A percentile compares a stretch with the other conserved stretches of the same genome.
These are phyloP conservation scores for Bruguiera sexangula DNA, from an alignment of 345 rosid species.

Conservation along the genomic window DNA sequence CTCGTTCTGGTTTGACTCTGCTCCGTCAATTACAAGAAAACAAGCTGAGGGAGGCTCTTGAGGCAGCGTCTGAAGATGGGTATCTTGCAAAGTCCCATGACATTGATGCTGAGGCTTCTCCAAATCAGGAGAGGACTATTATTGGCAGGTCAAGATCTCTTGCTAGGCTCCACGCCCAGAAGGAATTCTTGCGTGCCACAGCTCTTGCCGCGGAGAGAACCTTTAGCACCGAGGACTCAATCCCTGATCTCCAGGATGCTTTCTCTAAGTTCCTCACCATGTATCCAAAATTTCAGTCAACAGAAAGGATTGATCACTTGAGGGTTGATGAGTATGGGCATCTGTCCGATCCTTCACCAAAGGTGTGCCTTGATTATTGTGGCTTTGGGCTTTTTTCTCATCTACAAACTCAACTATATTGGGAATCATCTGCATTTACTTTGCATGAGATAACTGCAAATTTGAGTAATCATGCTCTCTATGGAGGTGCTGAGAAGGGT, in stretches of 20 bases:
- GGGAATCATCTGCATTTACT: slow-evolving; percentile 74
- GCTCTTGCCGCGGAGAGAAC: slow-evolving; percentile 59
- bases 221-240: slow-evolving; percentile 46
- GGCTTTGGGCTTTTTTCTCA: slow-evolving; percentile 85
- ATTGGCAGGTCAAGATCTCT: slow-evolving; percentile 77
- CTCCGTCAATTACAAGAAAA: slow-evolving; percentile 72
- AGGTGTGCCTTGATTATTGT: slow-evolving; percentile 95
- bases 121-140: slow-evolving; percentile 36
- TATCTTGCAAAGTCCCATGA: slow-evolving; percentile 65
- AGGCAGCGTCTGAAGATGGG: slow-evolving; percentile 87
- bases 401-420: slow-evolving; percentile 57
- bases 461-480: slow-evolving; percentile 77
- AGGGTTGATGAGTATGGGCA: slow-evolving; percentile 67
- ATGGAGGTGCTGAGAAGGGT: slow-evolving; percentile 78
- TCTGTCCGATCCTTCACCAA: slow-evolving; percentile 48
- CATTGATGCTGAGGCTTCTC: slow-evolving; percentile 44
- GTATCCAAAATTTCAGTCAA: slow-evolving; percentile 72
- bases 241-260: slow-evolving; percentile 60
- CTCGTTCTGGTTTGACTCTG: slow-evolving; percentile 39
- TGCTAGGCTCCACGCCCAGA: slow-evolving; percentile 78
- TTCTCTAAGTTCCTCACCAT: slow-evolving; percentile 65
- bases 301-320: slow-evolving; percentile 66
- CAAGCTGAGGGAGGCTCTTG: slow-evolving; percentile 77
- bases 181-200: slow-evolving; percentile 74
- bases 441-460: slow-evolving; percentile 83